Evolutionary conservation across 208 protist genomes (phyloP), one percentile per base, ranked within the genome.

Genomic region (Acanthamoeba healyi): DNA sequence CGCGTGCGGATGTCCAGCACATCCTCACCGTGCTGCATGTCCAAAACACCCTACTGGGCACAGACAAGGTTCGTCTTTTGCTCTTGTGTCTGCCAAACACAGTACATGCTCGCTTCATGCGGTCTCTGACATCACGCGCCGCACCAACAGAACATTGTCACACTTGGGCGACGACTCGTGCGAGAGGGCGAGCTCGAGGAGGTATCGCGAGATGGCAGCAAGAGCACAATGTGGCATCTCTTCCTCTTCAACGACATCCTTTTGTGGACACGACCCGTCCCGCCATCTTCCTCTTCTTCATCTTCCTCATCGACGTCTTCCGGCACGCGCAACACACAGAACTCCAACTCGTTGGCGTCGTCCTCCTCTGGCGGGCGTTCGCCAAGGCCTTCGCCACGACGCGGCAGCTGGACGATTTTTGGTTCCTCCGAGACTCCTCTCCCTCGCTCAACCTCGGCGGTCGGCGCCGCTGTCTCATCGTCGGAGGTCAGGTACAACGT

Each of bases 241-340:
- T 90, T 90, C 58, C 40, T 90, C 17, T 90, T 90, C 82, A 90
- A 90, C 40, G 82, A 90, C 40, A 42, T 90, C 34, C 58, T 90
- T 17, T 14, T 90, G 17, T 90, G 82, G 82, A 70, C 82, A 29
- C 82, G 58, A 32, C 82, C 72, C 22, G 36, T 51, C 22, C 7
- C 22, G 7, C 19, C 72, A 26, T 51, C 34, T n/a, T 82, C 72
- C 7, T 34, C 72, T 2, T 51, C 72, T 0, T 34, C 72, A 0
- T 82, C 72, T 2, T n/a, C 72, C 3, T 82, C 72, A 19, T 82
- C 38, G 7, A 19, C 72, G 5, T 54, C 72, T 12, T 82, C 72
- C 19, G 15, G 14, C 14, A 9, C 65, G 65, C 29, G 34, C 36
- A 32, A 34, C 17, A 9, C 46, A 15, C 46, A 51, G 46, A 15